These are phyloP conservation scores for Akanthomyces lecanii DNA, from an alignment of 2,329 filamentous ascomycete genomes.

Conservation along the genomic window DNA sequence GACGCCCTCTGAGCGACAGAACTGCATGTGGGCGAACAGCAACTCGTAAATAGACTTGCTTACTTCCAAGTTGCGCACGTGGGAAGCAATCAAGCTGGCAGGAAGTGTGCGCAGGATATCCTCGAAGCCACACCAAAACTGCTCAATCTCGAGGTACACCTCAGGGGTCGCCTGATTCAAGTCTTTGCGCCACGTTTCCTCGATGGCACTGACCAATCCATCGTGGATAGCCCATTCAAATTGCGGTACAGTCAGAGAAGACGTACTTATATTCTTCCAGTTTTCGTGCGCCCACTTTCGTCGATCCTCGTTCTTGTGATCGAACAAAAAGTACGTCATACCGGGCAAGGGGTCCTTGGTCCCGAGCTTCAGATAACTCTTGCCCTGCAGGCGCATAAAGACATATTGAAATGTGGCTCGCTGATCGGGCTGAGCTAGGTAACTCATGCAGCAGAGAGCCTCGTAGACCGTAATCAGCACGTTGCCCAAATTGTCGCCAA, in stretches of 20 bases:
- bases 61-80: conserved; percentile 73
- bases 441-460: conserved; percentile 76
- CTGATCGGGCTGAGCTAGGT: conserved; percentile 56
- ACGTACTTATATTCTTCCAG: conserved; percentile 49
- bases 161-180: conserved; percentile 30
- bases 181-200: conserved; percentile 52
- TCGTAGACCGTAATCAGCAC: conserved; percentile 83
- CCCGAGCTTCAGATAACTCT: conserved; percentile 71
- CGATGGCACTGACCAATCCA: conserved; percentile 63
- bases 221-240: conserved; percentile 86
- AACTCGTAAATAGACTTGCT: conserved; percentile 59
- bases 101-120: conserved; percentile 71
- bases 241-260: conserved; percentile 61
- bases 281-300: conserved; percentile 37
- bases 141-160: conserved; percentile 49
- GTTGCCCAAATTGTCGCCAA: conserved; percentile 46
- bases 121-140: conserved; percentile 75
- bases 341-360: conserved; percentile 72
- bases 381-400: conserved; percentile 69
- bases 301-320: conserved; percentile 52
- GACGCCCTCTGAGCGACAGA: conserved; percentile 49
- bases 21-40: conserved; percentile 51
- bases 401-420: conserved; percentile 69
- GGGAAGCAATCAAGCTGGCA: conserved; percentile 69
- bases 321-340: conserved; percentile 79